phyloP scores from a whole-genome alignment of 495 filamentous ascomycete species.

The Daldinia grandis region DNA sequence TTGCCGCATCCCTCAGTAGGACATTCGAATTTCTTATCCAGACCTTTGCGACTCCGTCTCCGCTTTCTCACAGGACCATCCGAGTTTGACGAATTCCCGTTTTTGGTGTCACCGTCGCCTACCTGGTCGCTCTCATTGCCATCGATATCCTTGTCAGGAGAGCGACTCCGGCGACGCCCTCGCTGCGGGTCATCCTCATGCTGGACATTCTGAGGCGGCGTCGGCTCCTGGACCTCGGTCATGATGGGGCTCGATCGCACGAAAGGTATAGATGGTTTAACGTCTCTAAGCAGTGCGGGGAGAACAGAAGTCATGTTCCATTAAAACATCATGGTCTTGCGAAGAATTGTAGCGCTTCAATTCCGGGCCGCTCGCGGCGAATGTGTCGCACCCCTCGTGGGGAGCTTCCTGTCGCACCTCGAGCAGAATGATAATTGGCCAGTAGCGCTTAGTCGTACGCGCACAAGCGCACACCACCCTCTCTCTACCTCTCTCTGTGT shows the following conservation, averaged over 20 bases:
- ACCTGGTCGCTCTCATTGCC: conserved; percentile 50
- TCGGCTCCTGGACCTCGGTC: conserved; percentile 53
- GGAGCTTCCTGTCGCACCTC: conserved; percentile 19
- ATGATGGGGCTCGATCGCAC: conserved; percentile 51
- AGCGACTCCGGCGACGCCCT: conserved; percentile 57
- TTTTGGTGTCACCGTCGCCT: conserved; percentile 50
- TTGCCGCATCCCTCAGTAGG: conserved; percentile 89
- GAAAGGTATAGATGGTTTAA: conserved; percentile 48
- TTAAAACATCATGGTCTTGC: conserved; percentile 41
- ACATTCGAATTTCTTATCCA: conserved; percentile 96
- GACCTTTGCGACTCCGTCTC: conserved; percentile 83
- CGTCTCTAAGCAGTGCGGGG: conserved; percentile 52
- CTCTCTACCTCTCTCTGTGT: conserved; percentile 11
- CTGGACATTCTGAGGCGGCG: conserved; percentile 52
- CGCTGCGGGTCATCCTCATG: conserved; percentile 57
- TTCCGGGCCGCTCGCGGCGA: conserved; percentile 27
- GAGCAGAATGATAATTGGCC: conserved; percentile 31
- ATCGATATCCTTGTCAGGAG: conserved; percentile 55
- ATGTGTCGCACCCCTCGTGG: conserved; percentile 32
- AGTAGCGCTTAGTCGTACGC: conserved; percentile 24
- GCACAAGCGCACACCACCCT: too few relatives aligned
- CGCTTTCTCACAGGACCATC: conserved; percentile 72
- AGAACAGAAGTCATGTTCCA: conserved; percentile 59
- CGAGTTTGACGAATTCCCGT: conserved; percentile 61
- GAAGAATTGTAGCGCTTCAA: conserved; percentile 32